Percentiles rank a stretch among this genome's conserved stretches.
phyloP scores from a whole-genome alignment of 2,329 filamentous ascomycete species.

The Diaporthe ampelina region DNA sequence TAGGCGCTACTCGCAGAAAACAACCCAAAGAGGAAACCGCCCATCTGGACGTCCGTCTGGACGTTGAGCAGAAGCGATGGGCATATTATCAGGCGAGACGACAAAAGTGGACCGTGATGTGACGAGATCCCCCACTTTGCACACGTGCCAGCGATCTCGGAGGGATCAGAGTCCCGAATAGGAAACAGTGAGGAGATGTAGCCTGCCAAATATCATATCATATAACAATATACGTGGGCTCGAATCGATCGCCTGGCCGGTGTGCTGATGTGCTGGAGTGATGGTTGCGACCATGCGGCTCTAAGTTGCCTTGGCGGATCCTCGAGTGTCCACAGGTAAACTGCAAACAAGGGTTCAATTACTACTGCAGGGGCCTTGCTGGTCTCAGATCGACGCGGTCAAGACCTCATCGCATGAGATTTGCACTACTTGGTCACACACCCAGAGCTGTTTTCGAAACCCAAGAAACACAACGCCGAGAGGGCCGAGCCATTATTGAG shows the following conservation, averaged over 20 bases:
- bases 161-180: background rate
- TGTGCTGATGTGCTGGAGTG: no score
- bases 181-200: background rate
- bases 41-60: constrained; percentile 15
- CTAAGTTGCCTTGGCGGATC: constrained; percentile 3
- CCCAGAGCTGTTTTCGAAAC: constrained; percentile 5
- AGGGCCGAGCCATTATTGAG: background rate
- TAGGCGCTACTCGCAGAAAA: constrained; percentile 23
- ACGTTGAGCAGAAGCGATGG: constrained; percentile 6
- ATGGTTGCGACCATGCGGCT: constrained; percentile 9
- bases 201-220: constrained; percentile 1
- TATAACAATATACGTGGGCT: background rate
- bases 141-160: background rate
- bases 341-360: constrained; percentile 7
- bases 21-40: constrained; percentile 14
- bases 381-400: background rate
- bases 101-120: constrained; percentile 12
- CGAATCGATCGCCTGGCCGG: background rate
- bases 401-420: background rate
- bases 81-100: constrained; percentile 18
- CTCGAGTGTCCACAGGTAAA: background rate
- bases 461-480: constrained; percentile 2
- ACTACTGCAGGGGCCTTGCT: background rate
- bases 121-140: background rate
- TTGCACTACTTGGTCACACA: background rate